Percentiles rank a stretch among this genome's conserved stretches.
Evolutionary conservation across 306 rosid species (phyloP).

Genomic region (Pterocarpus santalinus): DNA sequence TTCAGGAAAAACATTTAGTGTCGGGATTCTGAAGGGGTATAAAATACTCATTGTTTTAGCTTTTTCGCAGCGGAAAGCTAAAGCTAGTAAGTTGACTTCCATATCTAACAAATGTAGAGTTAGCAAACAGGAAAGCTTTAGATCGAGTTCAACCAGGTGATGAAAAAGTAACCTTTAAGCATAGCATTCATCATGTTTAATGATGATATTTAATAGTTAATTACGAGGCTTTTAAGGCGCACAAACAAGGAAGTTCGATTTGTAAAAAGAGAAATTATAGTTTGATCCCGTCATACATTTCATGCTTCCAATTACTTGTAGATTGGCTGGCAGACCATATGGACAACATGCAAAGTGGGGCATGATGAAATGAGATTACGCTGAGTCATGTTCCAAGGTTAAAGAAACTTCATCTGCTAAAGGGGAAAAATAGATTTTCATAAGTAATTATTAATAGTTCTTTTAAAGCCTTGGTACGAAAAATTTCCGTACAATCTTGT

Average conservation of each 20-base stretch:
- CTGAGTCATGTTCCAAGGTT: constrained; percentile 1
- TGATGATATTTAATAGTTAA: constrained; percentile 35
- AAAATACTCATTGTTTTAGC: constrained; percentile 1
- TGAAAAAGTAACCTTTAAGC: constrained; percentile 10
- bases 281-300: constrained; percentile 1
- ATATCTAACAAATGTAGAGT: constrained; percentile 6
- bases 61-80: constrained; percentile 27
- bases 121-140: constrained; percentile 19
- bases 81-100: constrained; percentile 45
- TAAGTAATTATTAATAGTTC: too few species aligned
- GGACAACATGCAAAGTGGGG: constrained; percentile 21
- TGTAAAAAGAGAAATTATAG: background rate
- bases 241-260: constrained; percentile 31
- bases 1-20: constrained; percentile 23
- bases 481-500: background rate
- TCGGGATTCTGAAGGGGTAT: constrained; percentile 32
- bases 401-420: constrained; percentile 12
- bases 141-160: constrained; percentile 16
- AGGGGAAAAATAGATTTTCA: constrained; percentile 7
- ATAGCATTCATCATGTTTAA: constrained; percentile 20
- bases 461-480: background rate
- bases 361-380: constrained; percentile 2
- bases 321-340: constrained; percentile 27
- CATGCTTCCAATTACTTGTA: constrained; percentile 18
- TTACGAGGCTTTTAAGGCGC: constrained; percentile 21